Conservation (phyloP, 2,329 filamentous ascomycete species). For the Fusarium floridanum region DNA sequence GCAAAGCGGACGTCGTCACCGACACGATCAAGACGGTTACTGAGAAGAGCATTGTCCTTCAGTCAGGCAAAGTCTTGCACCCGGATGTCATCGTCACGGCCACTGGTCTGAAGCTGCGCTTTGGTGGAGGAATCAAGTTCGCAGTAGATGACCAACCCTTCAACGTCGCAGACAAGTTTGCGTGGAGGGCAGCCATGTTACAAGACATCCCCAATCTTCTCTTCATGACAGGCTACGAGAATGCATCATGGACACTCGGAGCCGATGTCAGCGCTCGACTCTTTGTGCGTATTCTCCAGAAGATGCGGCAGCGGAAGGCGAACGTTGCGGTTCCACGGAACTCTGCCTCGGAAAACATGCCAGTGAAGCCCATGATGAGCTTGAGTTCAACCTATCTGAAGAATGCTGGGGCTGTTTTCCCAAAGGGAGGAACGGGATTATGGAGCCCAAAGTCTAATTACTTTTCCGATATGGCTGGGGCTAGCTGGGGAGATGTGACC, state of each 20-base stretch:
- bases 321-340: slow-evolving; percentile 59
- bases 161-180: slow-evolving; percentile 58
- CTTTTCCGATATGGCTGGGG: slow-evolving; percentile 46
- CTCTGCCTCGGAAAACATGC: slow-evolving; percentile 51
- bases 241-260: slow-evolving; percentile 73
- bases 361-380: slow-evolving; percentile 55
- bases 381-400: slow-evolving; percentile 66
- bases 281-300: slow-evolving; percentile 62
- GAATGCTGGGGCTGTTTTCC: slow-evolving; percentile 56
- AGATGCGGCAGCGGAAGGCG: slow-evolving; percentile 60
- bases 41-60: slow-evolving; percentile 57
- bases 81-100: slow-evolving; percentile 76
- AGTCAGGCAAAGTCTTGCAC: slow-evolving; percentile 58
- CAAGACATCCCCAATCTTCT: slow-evolving; percentile 72
- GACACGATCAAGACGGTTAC: slow-evolving; percentile 62
- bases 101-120: slow-evolving; percentile 69
- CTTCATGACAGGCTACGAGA: slow-evolving; percentile 71
- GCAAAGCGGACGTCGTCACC: slow-evolving; percentile 58
- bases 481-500: slow-evolving; percentile 48
- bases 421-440: slow-evolving; percentile 58
- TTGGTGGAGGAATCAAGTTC: slow-evolving; percentile 66
- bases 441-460: slow-evolving; percentile 51
- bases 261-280: slow-evolving; percentile 66
- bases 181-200: slow-evolving; percentile 73
- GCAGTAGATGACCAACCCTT: slow-evolving; percentile 63